These are phyloP conservation scores for Ogataea nakhonphanomensis DNA, from an alignment of 805 yeast genomes.

Conservation along the genomic window DNA sequence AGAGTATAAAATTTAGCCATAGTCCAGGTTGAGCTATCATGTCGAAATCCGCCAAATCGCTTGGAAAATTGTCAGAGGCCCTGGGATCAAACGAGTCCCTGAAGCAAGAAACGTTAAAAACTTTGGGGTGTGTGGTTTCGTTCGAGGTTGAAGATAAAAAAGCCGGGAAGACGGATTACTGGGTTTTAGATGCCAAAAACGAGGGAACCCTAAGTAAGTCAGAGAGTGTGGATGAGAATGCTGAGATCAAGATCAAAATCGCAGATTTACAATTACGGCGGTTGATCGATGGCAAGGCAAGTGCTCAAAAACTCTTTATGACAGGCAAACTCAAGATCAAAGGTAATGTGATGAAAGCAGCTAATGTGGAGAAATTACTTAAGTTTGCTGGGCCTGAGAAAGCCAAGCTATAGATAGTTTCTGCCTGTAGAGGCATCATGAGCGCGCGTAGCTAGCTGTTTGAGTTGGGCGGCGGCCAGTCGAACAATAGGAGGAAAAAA, in stretches of 20 bases:
- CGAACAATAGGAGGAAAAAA: too few relatives aligned
- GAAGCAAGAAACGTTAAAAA: conserved; percentile 29
- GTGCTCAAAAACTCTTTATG: conserved; percentile 82
- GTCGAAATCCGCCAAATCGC: conserved; percentile 18
- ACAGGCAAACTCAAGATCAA: conserved; percentile 80
- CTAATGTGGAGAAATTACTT: conserved; percentile 66
- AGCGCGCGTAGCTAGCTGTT: too few relatives aligned
- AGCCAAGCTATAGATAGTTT: conserved; percentile 39
- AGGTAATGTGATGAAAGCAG: conserved; percentile 90
- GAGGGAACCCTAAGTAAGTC: conserved; percentile 40
- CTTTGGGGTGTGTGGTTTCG: conserved; percentile 37
- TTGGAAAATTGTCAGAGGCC: conserved; percentile 15
- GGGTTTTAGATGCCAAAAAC: conserved; percentile 67
- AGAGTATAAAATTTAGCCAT: conserved; percentile 1
- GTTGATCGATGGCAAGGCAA: conserved; percentile 73
- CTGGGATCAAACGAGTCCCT: conserved; percentile 19
- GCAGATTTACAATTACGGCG: conserved; percentile 67
- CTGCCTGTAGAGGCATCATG: too few relatives aligned
- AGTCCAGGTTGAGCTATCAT: background rate
- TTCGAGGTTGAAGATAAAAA: conserved; percentile 65
- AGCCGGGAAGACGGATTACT: conserved; percentile 50
- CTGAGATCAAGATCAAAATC: conserved; percentile 65
- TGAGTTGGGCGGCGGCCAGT: too few relatives aligned
- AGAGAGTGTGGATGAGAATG: conserved; percentile 35
- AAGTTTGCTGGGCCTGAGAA: conserved; percentile 45